phyloP scores from a whole-genome alignment of 2,329 filamentous ascomycete species.

The Harringtonia aguacate region DNA sequence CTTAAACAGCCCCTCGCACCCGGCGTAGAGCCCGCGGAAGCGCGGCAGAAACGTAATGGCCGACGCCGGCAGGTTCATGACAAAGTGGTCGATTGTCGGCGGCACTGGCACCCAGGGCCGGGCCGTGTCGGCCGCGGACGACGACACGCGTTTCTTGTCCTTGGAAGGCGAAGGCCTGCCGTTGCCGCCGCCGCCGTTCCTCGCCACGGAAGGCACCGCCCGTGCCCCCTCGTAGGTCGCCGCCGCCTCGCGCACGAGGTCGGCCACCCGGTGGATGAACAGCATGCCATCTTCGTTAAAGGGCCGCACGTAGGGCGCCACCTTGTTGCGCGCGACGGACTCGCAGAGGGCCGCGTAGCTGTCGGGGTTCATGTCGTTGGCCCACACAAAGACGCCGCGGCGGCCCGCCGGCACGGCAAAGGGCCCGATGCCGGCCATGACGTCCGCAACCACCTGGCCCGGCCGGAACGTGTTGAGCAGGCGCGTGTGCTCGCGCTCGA shows the following conservation, averaged over 20 bases:
- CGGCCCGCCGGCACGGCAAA: conserved; percentile 89
- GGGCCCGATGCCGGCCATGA: conserved; percentile 95
- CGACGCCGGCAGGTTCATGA: conserved; percentile 93
- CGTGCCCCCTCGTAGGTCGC: conserved; percentile 31
- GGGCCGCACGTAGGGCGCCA: conserved; percentile 59
- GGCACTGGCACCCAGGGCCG: conserved; percentile 43
- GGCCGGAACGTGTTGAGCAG: conserved; percentile 65
- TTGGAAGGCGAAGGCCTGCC: conserved; percentile 4
- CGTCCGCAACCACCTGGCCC: conserved; percentile 85
- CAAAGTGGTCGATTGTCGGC: conserved; percentile 76
- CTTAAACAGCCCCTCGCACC: conserved; percentile 53
- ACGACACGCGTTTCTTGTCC: conserved; percentile 7
- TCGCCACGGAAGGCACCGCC: conserved; percentile 8
- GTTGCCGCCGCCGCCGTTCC: background rate
- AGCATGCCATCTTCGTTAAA: conserved; percentile 73
- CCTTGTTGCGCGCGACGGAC: conserved; percentile 71
- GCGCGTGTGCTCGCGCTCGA: conserved; percentile 80
- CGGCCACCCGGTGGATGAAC: conserved; percentile 66
- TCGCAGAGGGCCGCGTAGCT: conserved; percentile 63
- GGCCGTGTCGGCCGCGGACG: conserved; percentile 9
- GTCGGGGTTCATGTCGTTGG: conserved; percentile 93
- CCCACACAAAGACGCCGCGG: conserved; percentile 86
- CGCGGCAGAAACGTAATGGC: conserved; percentile 70
- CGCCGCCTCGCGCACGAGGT: conserved; percentile 43
- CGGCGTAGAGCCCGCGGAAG: conserved; percentile 75